Evolutionary conservation across 2,329 filamentous ascomycete genomes (phyloP).

Genomic region (Penicillium sclerotiorum): DNA sequence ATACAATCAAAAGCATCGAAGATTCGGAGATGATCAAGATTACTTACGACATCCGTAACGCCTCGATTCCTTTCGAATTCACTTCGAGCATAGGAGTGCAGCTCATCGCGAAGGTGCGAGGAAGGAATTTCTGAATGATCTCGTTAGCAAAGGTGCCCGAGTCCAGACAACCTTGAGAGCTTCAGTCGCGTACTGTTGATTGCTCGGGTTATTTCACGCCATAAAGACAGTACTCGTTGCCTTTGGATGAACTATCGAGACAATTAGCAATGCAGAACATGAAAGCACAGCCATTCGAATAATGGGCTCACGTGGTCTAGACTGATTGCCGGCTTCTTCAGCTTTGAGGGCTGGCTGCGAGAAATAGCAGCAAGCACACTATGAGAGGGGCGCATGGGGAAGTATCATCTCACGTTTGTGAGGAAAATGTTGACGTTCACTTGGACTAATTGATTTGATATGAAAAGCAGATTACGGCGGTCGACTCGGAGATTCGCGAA

Average conservation of each 20-base stretch:
- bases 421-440: not conserved
- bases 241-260: slow-evolving; percentile 45
- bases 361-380: slow-evolving; percentile 33
- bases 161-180: not conserved
- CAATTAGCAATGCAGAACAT: not conserved
- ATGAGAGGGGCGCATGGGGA: slow-evolving; percentile 33
- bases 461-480: not conserved
- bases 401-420: slow-evolving; percentile 6
- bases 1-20: not conserved
- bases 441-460: not conserved
- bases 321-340: slow-evolving; percentile 40
- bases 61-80: slow-evolving; percentile 49
- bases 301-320: slow-evolving; percentile 42
- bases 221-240: slow-evolving; percentile 46
- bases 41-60: slow-evolving; percentile 47
- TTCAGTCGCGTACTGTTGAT: slow-evolving; percentile 37
- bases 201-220: slow-evolving; percentile 46
- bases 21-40: not conserved
- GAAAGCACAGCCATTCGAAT: not conserved
- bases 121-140: slow-evolving; percentile 40
- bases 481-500: not conserved
- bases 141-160: not conserved
- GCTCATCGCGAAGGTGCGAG: slow-evolving; percentile 44
- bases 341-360: slow-evolving; percentile 33
- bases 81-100: slow-evolving; percentile 45